Percentiles rank a stretch among this genome's conserved stretches.
These are phyloP conservation scores for Byssochlamys sp. DNA, from an alignment of 2,329 filamentous ascomycete genomes.

Conservation along the genomic window DNA sequence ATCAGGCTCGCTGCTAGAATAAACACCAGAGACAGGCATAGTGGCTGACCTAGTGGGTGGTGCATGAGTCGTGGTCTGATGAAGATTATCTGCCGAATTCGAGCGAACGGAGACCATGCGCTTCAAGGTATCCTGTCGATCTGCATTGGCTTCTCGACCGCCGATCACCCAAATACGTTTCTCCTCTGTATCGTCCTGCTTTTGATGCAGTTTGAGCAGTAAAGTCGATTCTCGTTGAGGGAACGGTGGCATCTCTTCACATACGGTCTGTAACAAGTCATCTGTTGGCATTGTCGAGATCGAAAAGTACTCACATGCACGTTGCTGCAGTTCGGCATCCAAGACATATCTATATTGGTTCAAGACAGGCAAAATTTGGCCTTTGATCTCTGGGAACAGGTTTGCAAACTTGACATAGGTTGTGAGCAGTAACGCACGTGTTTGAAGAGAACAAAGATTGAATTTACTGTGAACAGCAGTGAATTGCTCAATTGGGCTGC, in stretches of 20 bases:
- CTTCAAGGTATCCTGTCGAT: conserved; percentile 71
- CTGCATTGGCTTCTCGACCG: conserved; percentile 83
- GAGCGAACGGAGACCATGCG: conserved; percentile 63
- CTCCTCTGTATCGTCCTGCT: conserved; percentile 83
- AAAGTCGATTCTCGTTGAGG: conserved; percentile 87
- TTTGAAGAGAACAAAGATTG: conserved; percentile 75
- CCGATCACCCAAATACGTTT: conserved; percentile 95
- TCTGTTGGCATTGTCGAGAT: conserved; percentile 79
- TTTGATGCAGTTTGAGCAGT: conserved; percentile 84
- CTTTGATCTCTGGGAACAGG: conserved; percentile 95
- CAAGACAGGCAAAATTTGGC: conserved; percentile 83
- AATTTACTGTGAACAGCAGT: conserved; percentile 85
- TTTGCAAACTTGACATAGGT: conserved; percentile 98
- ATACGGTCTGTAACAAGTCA: conserved; percentile 82
- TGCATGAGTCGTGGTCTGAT: conserved; percentile 29
- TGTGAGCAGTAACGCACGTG: conserved; percentile 85
- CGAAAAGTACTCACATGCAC: conserved; percentile 87
- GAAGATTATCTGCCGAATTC: conserved; percentile 31
- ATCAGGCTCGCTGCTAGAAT: too few relatives aligned
- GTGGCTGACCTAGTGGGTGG: conserved; percentile 64
- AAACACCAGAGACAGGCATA: conserved; percentile 53
- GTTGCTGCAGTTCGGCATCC: conserved; percentile 89
- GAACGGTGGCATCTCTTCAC: conserved; percentile 98
- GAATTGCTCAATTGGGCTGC: conserved; percentile 95
- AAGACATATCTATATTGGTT: conserved; percentile 85